These are phyloP conservation scores for Cercospora canescens DNA, from an alignment of 2,329 filamentous ascomycete genomes.

Conservation along the genomic window DNA sequence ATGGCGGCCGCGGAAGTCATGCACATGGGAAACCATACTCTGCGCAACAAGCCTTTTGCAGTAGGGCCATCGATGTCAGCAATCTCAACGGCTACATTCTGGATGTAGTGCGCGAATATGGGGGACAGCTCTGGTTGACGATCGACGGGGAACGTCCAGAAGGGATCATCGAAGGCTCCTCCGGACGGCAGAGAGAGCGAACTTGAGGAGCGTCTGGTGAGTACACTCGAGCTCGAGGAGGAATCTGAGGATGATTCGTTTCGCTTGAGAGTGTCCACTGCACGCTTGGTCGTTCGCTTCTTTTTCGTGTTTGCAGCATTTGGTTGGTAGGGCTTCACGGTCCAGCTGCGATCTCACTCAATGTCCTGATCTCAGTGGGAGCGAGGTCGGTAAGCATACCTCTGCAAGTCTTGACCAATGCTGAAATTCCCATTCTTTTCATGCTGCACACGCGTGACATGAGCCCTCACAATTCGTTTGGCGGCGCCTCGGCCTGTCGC, in stretches of 20 bases:
- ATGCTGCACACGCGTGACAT: conserved; percentile 5
- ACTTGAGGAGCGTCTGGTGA: background rate
- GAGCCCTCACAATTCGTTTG: conserved; percentile 1
- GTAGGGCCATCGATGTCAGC: conserved; percentile 41
- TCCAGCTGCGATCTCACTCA: background rate
- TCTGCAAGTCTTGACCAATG: conserved; percentile 5
- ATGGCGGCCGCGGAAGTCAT: conserved; percentile 40
- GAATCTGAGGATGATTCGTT: background rate
- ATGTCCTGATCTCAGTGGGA: background rate
- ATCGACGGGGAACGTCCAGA: conserved; percentile 3
- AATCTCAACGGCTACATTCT: conserved; percentile 43
- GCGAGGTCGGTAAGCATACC: background rate
- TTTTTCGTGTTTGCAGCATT: background rate
- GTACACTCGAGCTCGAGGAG: background rate
- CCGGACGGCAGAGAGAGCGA: background rate
- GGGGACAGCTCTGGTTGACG: conserved; percentile 4
- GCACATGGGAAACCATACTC: conserved; percentile 41
- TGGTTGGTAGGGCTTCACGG: background rate
- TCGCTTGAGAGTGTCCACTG: background rate
- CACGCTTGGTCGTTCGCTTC: background rate
- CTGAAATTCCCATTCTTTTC: conserved; percentile 7
- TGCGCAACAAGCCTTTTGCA: conserved; percentile 37
- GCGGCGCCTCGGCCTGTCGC: background rate
- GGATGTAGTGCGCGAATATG: conserved; percentile 15
- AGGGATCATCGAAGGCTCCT: conserved; percentile 2